phyloP scores from a whole-genome alignment of 768 basidiomycete genomes.

The Russula vinacea region DNA sequence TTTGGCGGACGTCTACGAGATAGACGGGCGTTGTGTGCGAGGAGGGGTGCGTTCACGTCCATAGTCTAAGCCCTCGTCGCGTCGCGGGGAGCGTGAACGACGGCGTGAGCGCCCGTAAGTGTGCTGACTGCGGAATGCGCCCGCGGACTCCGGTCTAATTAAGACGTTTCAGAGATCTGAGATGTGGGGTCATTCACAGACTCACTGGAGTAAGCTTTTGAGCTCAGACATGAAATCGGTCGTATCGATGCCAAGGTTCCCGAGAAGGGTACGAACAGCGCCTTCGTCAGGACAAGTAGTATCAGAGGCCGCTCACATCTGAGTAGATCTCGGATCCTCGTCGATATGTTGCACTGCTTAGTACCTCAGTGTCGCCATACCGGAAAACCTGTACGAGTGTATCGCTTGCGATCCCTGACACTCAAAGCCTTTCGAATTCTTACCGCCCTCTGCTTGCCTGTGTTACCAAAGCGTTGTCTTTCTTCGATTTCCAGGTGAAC shows the following conservation, averaged over 20 bases:
- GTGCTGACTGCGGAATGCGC: neutral
- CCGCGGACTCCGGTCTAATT: constrained; percentile 10
- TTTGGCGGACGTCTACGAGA: constrained; percentile 25
- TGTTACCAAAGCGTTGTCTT: constrained; percentile 20
- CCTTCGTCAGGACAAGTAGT: constrained; percentile 23
- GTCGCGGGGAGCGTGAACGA: constrained; percentile 27
- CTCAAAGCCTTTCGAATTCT: neutral
- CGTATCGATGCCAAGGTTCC: constrained; percentile 12
- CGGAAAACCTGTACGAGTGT: constrained; percentile 14
- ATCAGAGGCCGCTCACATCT: constrained; percentile 10
- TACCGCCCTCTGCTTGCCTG: constrained; percentile 19
- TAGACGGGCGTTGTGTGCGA: neutral
- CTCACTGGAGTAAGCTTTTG: constrained; percentile 20
- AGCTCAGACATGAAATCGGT: constrained; percentile 15
- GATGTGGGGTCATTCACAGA: neutral
- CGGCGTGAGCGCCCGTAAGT: constrained; percentile 3
- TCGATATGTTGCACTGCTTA: constrained; percentile 12
- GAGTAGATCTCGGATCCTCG: constrained; percentile 17
- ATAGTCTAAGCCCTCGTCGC: constrained; percentile 6
- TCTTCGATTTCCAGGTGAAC: constrained; percentile 24
- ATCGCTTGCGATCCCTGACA: neutral
- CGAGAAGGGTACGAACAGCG: constrained; percentile 8
- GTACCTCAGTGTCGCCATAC: constrained; percentile 19
- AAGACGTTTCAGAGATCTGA: constrained; percentile 4
- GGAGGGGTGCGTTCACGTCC: constrained; percentile 18